Evolutionary conservation across 2,329 filamentous ascomycete species (phyloP).

Genomic region (Penicillium sp.): DNA sequence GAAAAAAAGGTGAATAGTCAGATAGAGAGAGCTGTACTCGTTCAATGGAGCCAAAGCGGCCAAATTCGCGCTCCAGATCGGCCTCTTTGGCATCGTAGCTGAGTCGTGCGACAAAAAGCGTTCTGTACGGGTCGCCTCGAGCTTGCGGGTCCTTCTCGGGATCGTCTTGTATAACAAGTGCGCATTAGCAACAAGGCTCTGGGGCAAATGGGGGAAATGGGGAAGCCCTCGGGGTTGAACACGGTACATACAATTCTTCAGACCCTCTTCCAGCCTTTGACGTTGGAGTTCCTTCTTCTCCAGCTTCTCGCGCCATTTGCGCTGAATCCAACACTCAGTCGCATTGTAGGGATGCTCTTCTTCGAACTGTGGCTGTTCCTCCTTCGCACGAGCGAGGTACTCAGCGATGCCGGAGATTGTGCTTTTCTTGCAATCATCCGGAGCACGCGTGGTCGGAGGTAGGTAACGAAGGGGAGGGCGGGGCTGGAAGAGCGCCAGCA

Average conservation of each 20-base stretch:
- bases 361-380: constrained; percentile 54
- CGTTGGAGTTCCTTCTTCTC: constrained; percentile 69
- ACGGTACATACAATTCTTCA: constrained; percentile 56
- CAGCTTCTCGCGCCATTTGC: constrained; percentile 72
- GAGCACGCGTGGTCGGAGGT: constrained; percentile 72
- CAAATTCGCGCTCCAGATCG: constrained; percentile 89
- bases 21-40: constrained; percentile 54
- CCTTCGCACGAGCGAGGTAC: constrained; percentile 66
- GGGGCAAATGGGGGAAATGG: not conserved
- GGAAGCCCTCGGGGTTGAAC: not conserved
- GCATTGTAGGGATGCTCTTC: constrained; percentile 70
- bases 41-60: constrained; percentile 88
- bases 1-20: not conserved
- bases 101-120: constrained; percentile 82
- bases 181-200: constrained; percentile 6
- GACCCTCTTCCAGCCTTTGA: constrained; percentile 54
- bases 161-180: constrained; percentile 54
- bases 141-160: constrained; percentile 81
- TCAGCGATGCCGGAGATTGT: constrained; percentile 67
- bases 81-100: constrained; percentile 84
- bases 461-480: constrained; percentile 88
- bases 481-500: constrained; percentile 90
- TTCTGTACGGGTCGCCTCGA: constrained; percentile 90
- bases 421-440: constrained; percentile 73
- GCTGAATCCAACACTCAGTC: constrained; percentile 89